These are phyloP conservation scores for Aspergillus sp. DNA, from an alignment of 2,329 filamentous ascomycete genomes.

Conservation along the genomic window DNA sequence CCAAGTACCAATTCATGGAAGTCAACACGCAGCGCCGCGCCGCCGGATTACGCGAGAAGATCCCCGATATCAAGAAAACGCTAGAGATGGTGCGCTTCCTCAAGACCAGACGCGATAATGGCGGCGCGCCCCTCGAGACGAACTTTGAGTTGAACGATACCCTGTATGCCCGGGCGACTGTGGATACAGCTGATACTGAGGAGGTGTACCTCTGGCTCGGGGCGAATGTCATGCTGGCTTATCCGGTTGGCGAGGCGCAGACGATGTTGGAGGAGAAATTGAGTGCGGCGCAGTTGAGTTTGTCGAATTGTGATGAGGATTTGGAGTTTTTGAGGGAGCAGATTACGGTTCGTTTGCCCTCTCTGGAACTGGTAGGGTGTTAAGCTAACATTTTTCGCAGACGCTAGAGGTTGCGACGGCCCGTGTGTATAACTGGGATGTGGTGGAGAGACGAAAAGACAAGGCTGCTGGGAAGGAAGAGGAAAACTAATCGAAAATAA, in stretches of 20 bases:
- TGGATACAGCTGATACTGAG: constrained; percentile 68
- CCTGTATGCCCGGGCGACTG: constrained; percentile 81
- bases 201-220: constrained; percentile 99
- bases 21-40: constrained; percentile 83
- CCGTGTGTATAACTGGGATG: constrained; percentile 99
- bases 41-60: constrained; percentile 83
- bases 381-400: constrained; percentile 46
- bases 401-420: constrained; percentile 96
- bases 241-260: constrained; percentile 85
- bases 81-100: constrained; percentile 87
- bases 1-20: constrained; percentile 99
- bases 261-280: constrained; percentile 75
- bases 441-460: constrained; percentile 91
- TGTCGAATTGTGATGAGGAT: constrained; percentile 92
- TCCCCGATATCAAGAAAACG: constrained; percentile 96
- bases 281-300: constrained; percentile 72
- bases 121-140: constrained; percentile 66
- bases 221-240: constrained; percentile 96
- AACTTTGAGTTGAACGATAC: constrained; percentile 98
- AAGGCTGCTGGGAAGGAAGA: constrained; percentile 58
- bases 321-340: constrained; percentile 93
- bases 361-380: neutral
- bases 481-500: constrained; percentile 27
- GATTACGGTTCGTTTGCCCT: constrained; percentile 71
- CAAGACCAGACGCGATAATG: constrained; percentile 65